Base-by-base conservation (phyloP, 1,284 basidiomycete genomes). In the Marasmius tenuissimus region DNA sequence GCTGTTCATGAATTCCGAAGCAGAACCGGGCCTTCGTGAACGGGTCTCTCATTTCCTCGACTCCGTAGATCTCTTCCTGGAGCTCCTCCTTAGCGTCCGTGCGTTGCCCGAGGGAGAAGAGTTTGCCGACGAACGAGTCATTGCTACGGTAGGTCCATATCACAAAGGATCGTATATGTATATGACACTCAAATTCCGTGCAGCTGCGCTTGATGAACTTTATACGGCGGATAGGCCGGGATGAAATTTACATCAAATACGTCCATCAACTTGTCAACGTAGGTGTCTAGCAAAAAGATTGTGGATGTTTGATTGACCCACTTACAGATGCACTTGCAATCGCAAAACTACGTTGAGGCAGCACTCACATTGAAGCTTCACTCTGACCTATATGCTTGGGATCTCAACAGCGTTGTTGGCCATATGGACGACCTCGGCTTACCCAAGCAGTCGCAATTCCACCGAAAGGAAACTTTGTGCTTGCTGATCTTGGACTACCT, bases 71-170 rank as follows among this genome's bases (percentile, higher is more conserved):
- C 84, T 92, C 33, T 99, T 99, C 86, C 84, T 99, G 39, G 94
- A 97, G 68, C 82, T 99, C n/a, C 80, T 98, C 42, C 80, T 98
- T 20, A 94, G 87, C 61, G 89, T 98, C 7, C 86, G 94, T n/a
- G 94, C 90, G 62, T 80, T 99, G n/a, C 96, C 96, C 0, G 91
- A 94, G 61, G 92, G 93, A n/a, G 91, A 96, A 66, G 92, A 94
- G 73, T 97, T 90, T 76, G 87, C 93, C 20, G 96, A 98, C 71
- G 97, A 99, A 71, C 88, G 95, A 27, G 92, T 97, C 22, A 94
- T 96, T 65, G 95, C 94, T 5, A 97, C 94, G 27, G 89, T 89
- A 70, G 50, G 78, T 65, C 65, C 14, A 53, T 57, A 33, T 48
- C 53, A 33, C 8, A 45, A 11, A 58, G 59, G 40, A 64, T 59